A percentile compares a stretch with the other conserved stretches of the same genome.
Conservation (phyloP, 2,329 filamentous ascomycete genomes). For the Epichloe typhina region DNA sequence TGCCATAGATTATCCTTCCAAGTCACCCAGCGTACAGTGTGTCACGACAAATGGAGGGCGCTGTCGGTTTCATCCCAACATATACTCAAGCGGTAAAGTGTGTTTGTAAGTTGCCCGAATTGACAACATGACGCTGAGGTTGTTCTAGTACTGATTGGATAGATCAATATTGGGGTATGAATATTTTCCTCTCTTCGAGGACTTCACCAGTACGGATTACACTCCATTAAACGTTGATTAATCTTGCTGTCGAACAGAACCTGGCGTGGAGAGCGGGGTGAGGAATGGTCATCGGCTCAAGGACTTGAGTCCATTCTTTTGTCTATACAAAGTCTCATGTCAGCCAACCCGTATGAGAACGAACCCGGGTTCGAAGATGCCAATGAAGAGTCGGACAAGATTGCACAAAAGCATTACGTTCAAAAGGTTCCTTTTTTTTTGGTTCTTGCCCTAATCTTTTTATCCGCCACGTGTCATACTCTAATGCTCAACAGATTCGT, state of each 20-base stretch:
- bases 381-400: slow-evolving; percentile 54
- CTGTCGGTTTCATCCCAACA: slow-evolving; percentile 92
- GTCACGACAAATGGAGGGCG: slow-evolving; percentile 80
- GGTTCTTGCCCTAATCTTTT: background rate
- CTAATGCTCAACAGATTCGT: slow-evolving; percentile 49
- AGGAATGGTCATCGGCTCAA: slow-evolving; percentile 94
- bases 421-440: slow-evolving; percentile 48
- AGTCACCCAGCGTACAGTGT: slow-evolving; percentile 48
- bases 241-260: slow-evolving; percentile 44
- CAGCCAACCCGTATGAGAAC: slow-evolving; percentile 84
- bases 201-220: background rate
- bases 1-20: slow-evolving; percentile 63
- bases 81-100: slow-evolving; percentile 82
- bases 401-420: slow-evolving; percentile 60
- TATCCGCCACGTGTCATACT: background rate
- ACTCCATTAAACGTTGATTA: background rate
- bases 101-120: slow-evolving; percentile 54
- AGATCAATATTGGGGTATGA: slow-evolving; percentile 76
- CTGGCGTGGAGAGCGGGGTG: slow-evolving; percentile 80
- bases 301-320: slow-evolving; percentile 87
- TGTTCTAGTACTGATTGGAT: background rate
- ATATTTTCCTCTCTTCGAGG: background rate
- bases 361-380: slow-evolving; percentile 85
- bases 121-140: background rate
- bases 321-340: slow-evolving; percentile 95